Base-by-base conservation (phyloP, 2,329 filamentous ascomycete genomes). In the Thermomyces lanuginosus region DNA sequence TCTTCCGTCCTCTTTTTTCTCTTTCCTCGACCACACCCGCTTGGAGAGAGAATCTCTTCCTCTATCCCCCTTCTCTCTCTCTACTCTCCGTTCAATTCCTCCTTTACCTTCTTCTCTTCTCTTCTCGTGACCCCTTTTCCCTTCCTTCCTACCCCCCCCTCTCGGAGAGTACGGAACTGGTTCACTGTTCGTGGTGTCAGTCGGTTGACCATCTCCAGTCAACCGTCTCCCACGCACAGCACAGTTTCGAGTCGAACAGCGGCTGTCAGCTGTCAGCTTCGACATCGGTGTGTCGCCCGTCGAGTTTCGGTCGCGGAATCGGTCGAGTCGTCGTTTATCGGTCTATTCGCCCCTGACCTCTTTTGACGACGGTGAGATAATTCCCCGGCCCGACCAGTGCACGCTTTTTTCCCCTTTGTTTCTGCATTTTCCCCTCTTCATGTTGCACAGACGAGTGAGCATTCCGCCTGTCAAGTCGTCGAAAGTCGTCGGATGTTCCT, bases 31-130 rank as follows among this genome's bases (percentile, higher is more conserved):
- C 44, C 49, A 51, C 49, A 54, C 44, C 48, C 46, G 48, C 43
- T 48, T 54, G 50, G 49, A 54, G 50, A 51, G 49, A 52, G 49
- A 53, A 40, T 44, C 45, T 40, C 41, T 43, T 39, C 44, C 41
- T 44, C 38, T 43, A 43, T 43, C 40, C 41, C 45, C 39, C 37
- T 45, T 36, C 37, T 36, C 37, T 38, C 37, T 36, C 35, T 28
- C 27, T 33, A 30, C 30, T 34, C 36, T 33, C 33, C 32, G 40
- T 37, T 35, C 36, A 36, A 34, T 37, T 39, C 33, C 36, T 32
- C 37, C 35, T 30, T 28, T 31, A 19, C 15, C 28, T 31, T 28
- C 26, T 35, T 29, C 29, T 34, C 34, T 29, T 35, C 19, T 22
- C 27, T 21, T 24, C 23, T 16, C 23, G 16, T 14, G 16, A 16